Evolutionary conservation across 805 yeast genomes (phyloP), one percentile per base, ranked within the genome.

Genomic region (Debaryomyces tyrocola): DNA sequence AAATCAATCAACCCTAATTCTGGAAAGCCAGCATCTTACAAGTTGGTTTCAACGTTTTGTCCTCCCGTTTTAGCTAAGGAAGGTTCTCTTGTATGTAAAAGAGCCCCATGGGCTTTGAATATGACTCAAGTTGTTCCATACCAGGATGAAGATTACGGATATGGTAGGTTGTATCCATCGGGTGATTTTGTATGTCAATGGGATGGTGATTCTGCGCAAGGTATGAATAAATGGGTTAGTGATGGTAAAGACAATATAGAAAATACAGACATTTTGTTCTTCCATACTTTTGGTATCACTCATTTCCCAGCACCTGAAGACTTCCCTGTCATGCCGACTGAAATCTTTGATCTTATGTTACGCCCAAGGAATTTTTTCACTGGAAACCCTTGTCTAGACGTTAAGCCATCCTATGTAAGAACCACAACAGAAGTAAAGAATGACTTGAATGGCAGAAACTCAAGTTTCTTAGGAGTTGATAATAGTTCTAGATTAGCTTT

Each of bases 301-400:
- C 95, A 87, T 64, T 84, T 86, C 80, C 95, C 95, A 49, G 84
- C 91, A 11, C 92, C 94, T 49, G 94, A 87, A 72, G 95, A 87
- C 67, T 87, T 86, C 84, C 94, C 94, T 47, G 79, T 87, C 53
- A 87, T 87, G 94, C 94, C 94, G 40, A 85, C 90, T 41, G 95
- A 87, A 70, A 86, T 89, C 59, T 83, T 87, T 58, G 80, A 85
- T 49, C 73, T 87, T 55, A 72, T 84, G 70, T 73, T 87, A 63
- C 80, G 91, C 67, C 94, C 94, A 56, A 77, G 92, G 64, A 82
- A 87, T 68, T 83, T 87, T 73, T 87, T 87, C 77, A 69, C 75
- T 39, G 87, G 84, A 64, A 87, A 86, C 66, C 94, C 95, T 28
- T 85, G 80, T 43, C 74, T 87, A 55, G 94, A 87, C 58, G 79